Percentiles rank a stretch among this genome's conserved stretches.
Evolutionary conservation across 768 basidiomycete genomes (phyloP).

Genomic region (Russula emetica): DNA sequence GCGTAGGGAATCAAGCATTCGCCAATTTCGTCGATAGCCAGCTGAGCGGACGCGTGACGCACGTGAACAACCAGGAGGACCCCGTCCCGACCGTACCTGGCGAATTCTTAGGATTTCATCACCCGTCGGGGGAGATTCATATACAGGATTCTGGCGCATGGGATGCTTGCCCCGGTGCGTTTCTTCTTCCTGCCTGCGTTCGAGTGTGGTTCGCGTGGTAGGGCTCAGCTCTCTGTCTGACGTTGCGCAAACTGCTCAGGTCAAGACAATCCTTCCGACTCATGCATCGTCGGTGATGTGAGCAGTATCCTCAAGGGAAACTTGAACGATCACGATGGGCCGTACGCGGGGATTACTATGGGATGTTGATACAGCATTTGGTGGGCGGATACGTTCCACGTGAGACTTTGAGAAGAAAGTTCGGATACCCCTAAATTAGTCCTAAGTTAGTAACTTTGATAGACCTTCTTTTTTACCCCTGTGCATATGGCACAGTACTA

Average conservation of each 20-base stretch:
- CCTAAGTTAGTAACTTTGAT: too few relatives aligned
- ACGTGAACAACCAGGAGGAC: conserved; percentile 30
- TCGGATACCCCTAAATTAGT: too few relatives aligned
- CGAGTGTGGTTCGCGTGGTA: background rate
- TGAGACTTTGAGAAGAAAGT: too few relatives aligned
- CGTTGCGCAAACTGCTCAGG: conserved; percentile 35
- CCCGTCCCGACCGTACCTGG: conserved; percentile 38
- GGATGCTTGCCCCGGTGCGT: conserved; percentile 50
- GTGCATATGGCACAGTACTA: too few relatives aligned
- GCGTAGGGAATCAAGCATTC: conserved; percentile 27
- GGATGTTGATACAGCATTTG: conserved; percentile 21
- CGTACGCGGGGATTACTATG: conserved; percentile 25
- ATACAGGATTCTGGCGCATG: conserved; percentile 45
- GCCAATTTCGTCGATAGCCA: conserved; percentile 14
- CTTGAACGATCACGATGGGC: conserved; percentile 18
- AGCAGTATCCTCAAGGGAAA: conserved; percentile 45
- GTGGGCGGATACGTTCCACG: too few relatives aligned
- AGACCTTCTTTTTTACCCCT: too few relatives aligned
- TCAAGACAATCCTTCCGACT: conserved; percentile 52
- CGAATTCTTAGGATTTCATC: conserved; percentile 43
- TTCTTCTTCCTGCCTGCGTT: background rate
- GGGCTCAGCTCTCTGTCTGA: background rate
- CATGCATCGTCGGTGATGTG: conserved; percentile 54
- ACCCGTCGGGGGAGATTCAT: conserved; percentile 41
- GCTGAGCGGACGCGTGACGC: conserved; percentile 6